These are phyloP conservation scores for Tolypocladium ophioglossoides DNA, from an alignment of 2,329 filamentous ascomycete genomes.

Conservation along the genomic window DNA sequence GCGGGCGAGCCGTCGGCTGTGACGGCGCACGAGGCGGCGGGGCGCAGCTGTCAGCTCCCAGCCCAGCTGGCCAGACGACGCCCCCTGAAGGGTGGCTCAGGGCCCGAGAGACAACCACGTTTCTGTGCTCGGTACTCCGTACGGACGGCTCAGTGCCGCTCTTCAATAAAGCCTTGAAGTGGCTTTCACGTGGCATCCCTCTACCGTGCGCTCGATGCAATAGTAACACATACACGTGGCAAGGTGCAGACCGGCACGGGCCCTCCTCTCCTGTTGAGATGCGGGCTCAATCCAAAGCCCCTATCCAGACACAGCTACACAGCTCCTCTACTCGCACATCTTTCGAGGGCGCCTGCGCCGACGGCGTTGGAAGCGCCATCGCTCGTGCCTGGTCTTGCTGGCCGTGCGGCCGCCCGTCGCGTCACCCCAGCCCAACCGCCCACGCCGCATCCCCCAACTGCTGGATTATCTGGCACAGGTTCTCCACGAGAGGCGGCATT, in stretches of 20 bases:
- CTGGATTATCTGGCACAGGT: slow-evolving; percentile 52
- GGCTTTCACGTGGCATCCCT: neutral
- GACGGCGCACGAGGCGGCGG: neutral
- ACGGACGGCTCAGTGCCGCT: no score
- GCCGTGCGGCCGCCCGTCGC: neutral
- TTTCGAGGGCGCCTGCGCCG: neutral
- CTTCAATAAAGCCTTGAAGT: neutral
- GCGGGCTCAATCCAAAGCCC: no score
- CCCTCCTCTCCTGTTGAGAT: no score
- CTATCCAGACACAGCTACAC: no score
- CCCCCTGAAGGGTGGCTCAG: neutral
- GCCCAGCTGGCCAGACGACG: neutral
- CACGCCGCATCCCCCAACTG: slow-evolving; percentile 44
- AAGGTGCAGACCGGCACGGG: no score
- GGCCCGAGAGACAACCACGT: neutral
- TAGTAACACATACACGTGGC: no score
- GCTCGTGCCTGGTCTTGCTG: neutral
- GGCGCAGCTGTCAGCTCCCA: neutral
- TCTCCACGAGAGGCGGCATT: slow-evolving; percentile 54
- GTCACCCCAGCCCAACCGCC: slow-evolving; percentile 22
- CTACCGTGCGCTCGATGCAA: neutral
- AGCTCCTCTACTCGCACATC: neutral
- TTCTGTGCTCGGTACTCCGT: no score
- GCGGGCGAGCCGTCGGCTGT: no score
- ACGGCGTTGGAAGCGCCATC: neutral